These are phyloP conservation scores for Leptodontidium sp. DNA, from an alignment of 2,329 filamentous ascomycete species.

Conservation along the genomic window DNA sequence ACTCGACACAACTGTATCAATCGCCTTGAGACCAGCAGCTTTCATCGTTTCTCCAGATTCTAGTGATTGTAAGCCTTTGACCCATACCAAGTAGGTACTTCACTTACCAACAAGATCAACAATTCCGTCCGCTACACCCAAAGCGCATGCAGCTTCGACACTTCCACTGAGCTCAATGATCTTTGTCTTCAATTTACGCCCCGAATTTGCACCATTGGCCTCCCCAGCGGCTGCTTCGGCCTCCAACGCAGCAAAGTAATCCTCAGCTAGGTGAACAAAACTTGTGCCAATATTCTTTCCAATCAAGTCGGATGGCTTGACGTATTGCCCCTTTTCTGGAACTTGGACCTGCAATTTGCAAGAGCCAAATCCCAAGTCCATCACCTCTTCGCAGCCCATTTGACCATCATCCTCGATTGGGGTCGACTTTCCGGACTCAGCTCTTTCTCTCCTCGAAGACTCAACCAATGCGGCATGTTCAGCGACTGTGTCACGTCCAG, in stretches of 20 bases:
- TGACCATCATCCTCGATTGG: conserved; percentile 52
- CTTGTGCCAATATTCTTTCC: conserved; percentile 96
- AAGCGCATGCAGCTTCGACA: conserved; percentile 94
- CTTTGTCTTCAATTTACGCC: conserved; percentile 77
- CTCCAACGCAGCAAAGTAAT: conserved; percentile 86
- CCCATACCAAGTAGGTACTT: background rate
- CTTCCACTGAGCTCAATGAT: conserved; percentile 96
- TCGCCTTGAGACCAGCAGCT: conserved; percentile 90
- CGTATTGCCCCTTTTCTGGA: conserved; percentile 80
- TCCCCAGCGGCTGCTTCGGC: conserved; percentile 44
- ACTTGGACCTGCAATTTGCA: conserved; percentile 98
- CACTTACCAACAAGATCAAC: conserved; percentile 91
- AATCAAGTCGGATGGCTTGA: conserved; percentile 77
- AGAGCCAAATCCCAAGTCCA: conserved; percentile 88
- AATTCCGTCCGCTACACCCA: conserved; percentile 96
- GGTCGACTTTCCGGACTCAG: conserved; percentile 56
- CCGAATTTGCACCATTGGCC: conserved; percentile 46
- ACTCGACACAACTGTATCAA: conserved; percentile 90
- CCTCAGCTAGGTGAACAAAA: conserved; percentile 83
- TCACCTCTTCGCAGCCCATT: conserved; percentile 75
- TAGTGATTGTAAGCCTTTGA: conserved; percentile 49
- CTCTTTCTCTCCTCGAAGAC: conserved; percentile 56
- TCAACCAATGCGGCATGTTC: conserved; percentile 80
- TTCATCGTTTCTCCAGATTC: conserved; percentile 99
- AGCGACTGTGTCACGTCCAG: conserved; percentile 88